Percentiles rank a stretch among this genome's conserved stretches.
Conservation (phyloP, 2,329 filamentous ascomycete species). For the Tricladium varicosporioides region DNA sequence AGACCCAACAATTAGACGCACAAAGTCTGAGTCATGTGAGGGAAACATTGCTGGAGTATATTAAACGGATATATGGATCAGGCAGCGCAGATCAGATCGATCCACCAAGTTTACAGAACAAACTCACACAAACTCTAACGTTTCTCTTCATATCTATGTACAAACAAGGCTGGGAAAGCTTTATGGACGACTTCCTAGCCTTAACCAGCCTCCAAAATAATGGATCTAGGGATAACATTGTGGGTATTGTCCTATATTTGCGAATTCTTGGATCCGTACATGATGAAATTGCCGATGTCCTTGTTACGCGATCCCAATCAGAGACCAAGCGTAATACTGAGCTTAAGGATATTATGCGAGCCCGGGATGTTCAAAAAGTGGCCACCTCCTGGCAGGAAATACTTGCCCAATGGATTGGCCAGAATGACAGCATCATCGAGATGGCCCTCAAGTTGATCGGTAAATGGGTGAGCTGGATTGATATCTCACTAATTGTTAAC, state of each 20-base stretch:
- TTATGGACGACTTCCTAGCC: constrained; percentile 85
- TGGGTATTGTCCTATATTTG: constrained; percentile 82
- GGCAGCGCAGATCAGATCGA: constrained; percentile 59
- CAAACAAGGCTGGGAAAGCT: constrained; percentile 79
- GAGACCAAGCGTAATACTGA: constrained; percentile 85
- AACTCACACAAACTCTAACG: constrained; percentile 92
- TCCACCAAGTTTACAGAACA: constrained; percentile 82
- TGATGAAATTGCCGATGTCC: constrained; percentile 93
- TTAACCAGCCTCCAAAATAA: constrained; percentile 66
- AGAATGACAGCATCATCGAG: constrained; percentile 73
- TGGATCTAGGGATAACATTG: constrained; percentile 63
- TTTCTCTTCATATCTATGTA: constrained; percentile 90
- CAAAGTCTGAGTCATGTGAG: constrained; percentile 74
- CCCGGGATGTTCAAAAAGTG: constrained; percentile 84
- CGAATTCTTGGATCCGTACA: constrained; percentile 87
- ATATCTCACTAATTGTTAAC: constrained; percentile 91
- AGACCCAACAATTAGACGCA: constrained; percentile 72
- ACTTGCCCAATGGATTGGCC: constrained; percentile 65
- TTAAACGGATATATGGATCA: constrained; percentile 70
- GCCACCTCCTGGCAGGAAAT: constrained; percentile 90
- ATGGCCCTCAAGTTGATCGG: constrained; percentile 89
- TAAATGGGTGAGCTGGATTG: constrained; percentile 98
- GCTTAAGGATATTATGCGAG: constrained; percentile 86
- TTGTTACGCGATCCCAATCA: constrained; percentile 72
- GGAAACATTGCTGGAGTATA: constrained; percentile 78